phyloP scores from a whole-genome alignment of 805 yeast species.

The Trichomonascus vanleenenianus region DNA sequence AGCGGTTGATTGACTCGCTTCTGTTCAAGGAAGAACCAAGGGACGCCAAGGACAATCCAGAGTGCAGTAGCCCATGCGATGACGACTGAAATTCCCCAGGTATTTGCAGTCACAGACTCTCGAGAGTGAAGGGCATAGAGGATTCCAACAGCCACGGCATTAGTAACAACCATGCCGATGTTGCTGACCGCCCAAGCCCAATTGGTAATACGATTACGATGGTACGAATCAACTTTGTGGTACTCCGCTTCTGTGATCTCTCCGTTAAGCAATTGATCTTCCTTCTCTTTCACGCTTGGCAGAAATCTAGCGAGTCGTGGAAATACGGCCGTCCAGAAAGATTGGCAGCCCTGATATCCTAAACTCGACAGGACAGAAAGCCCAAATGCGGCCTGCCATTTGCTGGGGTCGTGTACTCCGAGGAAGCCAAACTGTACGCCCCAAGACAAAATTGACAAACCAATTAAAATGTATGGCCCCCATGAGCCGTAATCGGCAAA shows the following conservation, averaged over 20 bases:
- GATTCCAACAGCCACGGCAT: conserved; percentile 5
- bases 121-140: conserved; percentile 9
- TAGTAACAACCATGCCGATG: conserved; percentile 10
- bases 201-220: conserved; percentile 11
- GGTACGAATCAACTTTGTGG: conserved; percentile 2
- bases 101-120: not conserved
- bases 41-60: conserved; percentile 13
- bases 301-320: conserved; percentile 13
- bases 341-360: conserved; percentile 9
- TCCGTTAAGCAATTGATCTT: conserved; percentile 9
- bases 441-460: conserved; percentile 9
- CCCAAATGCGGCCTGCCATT: conserved; percentile 10
- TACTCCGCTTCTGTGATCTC: conserved; percentile 8
- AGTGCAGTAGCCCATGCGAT: conserved; percentile 5
- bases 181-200: conserved; percentile 9
- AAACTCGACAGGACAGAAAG: conserved; percentile 8
- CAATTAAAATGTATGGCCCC: conserved; percentile 9
- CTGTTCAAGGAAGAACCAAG: conserved; percentile 12
- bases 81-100: conserved; percentile 1
- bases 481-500: conserved; percentile 12
- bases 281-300: conserved; percentile 11
- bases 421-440: conserved; percentile 11
- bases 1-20: conserved; percentile 9
- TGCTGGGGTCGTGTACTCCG: conserved; percentile 5
- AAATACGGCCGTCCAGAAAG: conserved; percentile 13